phyloP scores from a whole-genome alignment of 805 yeast genomes.

The Candida caryicola region DNA sequence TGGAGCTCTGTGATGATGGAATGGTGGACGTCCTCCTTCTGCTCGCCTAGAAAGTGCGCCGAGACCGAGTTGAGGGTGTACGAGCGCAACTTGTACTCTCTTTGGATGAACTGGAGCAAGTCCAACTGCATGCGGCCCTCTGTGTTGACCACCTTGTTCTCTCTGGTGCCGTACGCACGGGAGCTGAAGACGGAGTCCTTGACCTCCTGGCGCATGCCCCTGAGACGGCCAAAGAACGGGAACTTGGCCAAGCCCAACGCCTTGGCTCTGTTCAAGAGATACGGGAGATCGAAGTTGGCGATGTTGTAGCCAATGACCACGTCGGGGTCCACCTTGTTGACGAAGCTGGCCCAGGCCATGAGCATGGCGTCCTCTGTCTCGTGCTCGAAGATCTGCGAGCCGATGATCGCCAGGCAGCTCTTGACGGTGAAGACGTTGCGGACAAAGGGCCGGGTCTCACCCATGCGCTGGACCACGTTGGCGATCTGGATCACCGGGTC shows the following conservation, averaged over 20 bases:
- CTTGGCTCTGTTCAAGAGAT: slow-evolving; percentile 80
- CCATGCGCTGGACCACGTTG: slow-evolving; percentile 82
- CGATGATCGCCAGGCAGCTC: slow-evolving; percentile 89
- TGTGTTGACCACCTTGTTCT: slow-evolving; percentile 83
- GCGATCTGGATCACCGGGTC: slow-evolving; percentile 98
- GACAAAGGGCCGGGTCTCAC: slow-evolving; percentile 84
- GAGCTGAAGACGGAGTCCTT: slow-evolving; percentile 85
- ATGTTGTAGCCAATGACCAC: slow-evolving; percentile 95
- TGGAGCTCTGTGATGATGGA: slow-evolving; percentile 94
- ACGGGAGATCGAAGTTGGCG: slow-evolving; percentile 93
- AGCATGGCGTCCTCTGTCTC: slow-evolving; percentile 80
- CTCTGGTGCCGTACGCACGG: slow-evolving; percentile 94
- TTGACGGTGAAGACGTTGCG: slow-evolving; percentile 92
- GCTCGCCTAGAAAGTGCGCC: slow-evolving; percentile 90
- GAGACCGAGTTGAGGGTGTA: slow-evolving; percentile 94
- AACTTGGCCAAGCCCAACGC: slow-evolving; percentile 65
- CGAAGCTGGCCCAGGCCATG: slow-evolving; percentile 80
- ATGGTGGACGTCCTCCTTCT: slow-evolving; percentile 97
- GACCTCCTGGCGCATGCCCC: slow-evolving; percentile 65
- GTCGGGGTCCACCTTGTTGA: slow-evolving; percentile 86
- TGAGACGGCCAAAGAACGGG: slow-evolving; percentile 84
- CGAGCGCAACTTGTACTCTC: slow-evolving; percentile 92
- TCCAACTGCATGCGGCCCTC: slow-evolving; percentile 97
- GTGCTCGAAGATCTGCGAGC: slow-evolving; percentile 81
- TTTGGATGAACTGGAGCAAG: slow-evolving; percentile 84